phyloP scores from a whole-genome alignment of 495 filamentous ascomycete species.

The Talaromyces wortmannii region DNA sequence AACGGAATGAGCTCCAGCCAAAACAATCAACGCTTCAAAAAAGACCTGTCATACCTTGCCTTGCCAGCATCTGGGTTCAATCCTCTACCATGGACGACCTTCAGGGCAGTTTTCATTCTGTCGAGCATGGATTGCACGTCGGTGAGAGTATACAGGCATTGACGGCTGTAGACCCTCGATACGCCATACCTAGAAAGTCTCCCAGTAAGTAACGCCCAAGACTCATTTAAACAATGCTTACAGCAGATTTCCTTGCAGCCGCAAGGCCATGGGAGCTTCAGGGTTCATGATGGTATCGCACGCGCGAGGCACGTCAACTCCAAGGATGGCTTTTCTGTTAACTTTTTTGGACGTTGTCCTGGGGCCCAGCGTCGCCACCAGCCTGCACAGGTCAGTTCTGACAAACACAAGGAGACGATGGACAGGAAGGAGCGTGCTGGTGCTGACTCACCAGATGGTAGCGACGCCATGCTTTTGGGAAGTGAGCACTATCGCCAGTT shows the following conservation, averaged over 20 bases:
- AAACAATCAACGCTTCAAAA: not conserved
- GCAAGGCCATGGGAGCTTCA: slow-evolving; percentile 81
- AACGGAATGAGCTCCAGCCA: slow-evolving; percentile 4
- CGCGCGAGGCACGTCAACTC: slow-evolving; percentile 80
- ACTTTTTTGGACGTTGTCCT: slow-evolving; percentile 67
- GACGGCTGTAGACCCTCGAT: slow-evolving; percentile 75
- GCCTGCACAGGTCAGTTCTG: slow-evolving; percentile 42
- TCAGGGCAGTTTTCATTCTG: slow-evolving; percentile 61
- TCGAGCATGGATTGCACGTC: slow-evolving; percentile 74
- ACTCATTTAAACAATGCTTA: slow-evolving; percentile 20
- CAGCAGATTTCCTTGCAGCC: slow-evolving; percentile 86
- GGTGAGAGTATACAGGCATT: slow-evolving; percentile 75
- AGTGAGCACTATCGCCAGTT: slow-evolving; percentile 61
- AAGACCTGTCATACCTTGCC: slow-evolving; percentile 48
- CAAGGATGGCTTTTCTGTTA: slow-evolving; percentile 78
- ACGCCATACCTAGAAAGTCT: slow-evolving; percentile 60
- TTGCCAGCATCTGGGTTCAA: slow-evolving; percentile 68
- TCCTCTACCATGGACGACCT: slow-evolving; percentile 42
- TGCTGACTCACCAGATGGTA: slow-evolving; percentile 71
- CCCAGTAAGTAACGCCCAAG: not conserved
- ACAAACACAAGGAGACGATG: not conserved
- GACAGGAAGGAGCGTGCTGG: not conserved
- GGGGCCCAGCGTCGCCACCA: slow-evolving; percentile 83
- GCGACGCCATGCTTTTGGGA: slow-evolving; percentile 85
- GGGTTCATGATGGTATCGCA: slow-evolving; percentile 82